These are phyloP conservation scores for Macrolepiota albuminosa DNA, from an alignment of 768 basidiomycete genomes.

Conservation along the genomic window DNA sequence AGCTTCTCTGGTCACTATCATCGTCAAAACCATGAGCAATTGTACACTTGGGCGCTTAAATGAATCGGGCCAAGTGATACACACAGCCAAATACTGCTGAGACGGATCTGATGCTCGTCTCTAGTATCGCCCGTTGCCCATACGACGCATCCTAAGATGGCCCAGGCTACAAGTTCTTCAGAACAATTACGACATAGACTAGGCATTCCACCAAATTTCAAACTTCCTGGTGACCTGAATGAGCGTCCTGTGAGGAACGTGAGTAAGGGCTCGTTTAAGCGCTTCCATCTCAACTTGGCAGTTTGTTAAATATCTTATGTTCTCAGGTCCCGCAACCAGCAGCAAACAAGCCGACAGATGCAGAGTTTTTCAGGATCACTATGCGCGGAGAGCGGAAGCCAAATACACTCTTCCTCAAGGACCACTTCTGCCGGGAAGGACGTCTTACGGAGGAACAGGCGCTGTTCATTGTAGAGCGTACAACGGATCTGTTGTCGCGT, in stretches of 20 bases:
- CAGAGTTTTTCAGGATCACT: slow-evolving; percentile 60
- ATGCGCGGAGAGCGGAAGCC: slow-evolving; percentile 55
- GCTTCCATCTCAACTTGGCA: neutral
- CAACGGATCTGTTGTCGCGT: slow-evolving; percentile 57
- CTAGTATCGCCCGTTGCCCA: slow-evolving; percentile 6
- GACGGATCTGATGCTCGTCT: slow-evolving; percentile 17
- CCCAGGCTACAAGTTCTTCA: slow-evolving; percentile 5
- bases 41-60: slow-evolving; percentile 6
- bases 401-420: slow-evolving; percentile 75
- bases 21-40: neutral
- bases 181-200: slow-evolving; percentile 5
- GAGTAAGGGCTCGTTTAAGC: slow-evolving; percentile 8
- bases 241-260: slow-evolving; percentile 18
- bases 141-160: slow-evolving; percentile 6
- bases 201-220: slow-evolving; percentile 13
- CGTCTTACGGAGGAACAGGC: slow-evolving; percentile 82
- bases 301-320: neutral
- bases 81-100: slow-evolving; percentile 18
- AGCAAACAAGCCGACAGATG: slow-evolving; percentile 59
- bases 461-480: slow-evolving; percentile 68
- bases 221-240: slow-evolving; percentile 12
- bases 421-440: slow-evolving; percentile 88
- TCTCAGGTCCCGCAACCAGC: slow-evolving; percentile 68
- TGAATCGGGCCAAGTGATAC: slow-evolving; percentile 1
- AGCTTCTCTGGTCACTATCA: neutral